Evolutionary conservation across 108 stramenopile genomes (phyloP).

Genomic region (Aureococcus anophagefferens): DNA sequence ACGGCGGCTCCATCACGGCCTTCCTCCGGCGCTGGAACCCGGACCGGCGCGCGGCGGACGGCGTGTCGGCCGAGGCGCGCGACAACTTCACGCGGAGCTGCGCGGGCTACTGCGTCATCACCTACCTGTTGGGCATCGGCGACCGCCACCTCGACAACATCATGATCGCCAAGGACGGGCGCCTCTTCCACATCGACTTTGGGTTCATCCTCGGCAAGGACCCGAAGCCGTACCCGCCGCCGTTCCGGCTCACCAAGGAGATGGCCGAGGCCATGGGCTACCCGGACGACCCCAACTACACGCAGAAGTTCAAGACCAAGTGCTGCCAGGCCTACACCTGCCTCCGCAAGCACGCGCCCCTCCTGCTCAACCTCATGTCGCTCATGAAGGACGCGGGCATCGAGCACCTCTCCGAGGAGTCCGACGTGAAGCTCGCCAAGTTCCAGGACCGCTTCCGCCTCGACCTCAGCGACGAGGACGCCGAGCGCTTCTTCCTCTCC

Average conservation of each 20-base stretch:
- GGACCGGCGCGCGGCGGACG: conserved; percentile 20
- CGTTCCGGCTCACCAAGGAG: conserved; percentile 68
- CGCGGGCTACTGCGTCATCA: conserved; percentile 96
- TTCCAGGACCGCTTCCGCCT: conserved; percentile 87
- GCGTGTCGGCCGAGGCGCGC: conserved; percentile 54
- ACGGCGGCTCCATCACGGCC: conserved; percentile 55
- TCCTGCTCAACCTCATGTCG: conserved; percentile 84
- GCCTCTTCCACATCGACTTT: conserved; percentile 80
- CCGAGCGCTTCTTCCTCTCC: conserved; percentile 73
- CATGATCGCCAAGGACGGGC: conserved; percentile 60
- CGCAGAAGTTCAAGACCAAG: conserved; percentile 72
- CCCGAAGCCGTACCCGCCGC: conserved; percentile 87
- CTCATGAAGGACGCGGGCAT: conserved; percentile 97
- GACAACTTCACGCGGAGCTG: conserved; percentile 85
- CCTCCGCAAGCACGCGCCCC: conserved; percentile 84
- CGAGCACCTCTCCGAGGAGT: conserved; percentile 84
- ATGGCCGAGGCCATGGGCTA: conserved; percentile 97
- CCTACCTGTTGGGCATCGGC: conserved; percentile 83
- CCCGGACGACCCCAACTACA: conserved; percentile 70
- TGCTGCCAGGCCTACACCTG: conserved; percentile 91
- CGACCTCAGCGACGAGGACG: conserved; percentile 87
- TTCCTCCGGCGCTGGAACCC: conserved; percentile 50
- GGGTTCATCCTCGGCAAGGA: conserved; percentile 81
- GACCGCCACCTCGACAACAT: conserved; percentile 77
- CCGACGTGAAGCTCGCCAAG: conserved; percentile 76